Evolutionary conservation across 148 eudicot species (phyloP), one percentile per base, ranked within the genome.

Genomic region (Persicaria maculosa): DNA sequence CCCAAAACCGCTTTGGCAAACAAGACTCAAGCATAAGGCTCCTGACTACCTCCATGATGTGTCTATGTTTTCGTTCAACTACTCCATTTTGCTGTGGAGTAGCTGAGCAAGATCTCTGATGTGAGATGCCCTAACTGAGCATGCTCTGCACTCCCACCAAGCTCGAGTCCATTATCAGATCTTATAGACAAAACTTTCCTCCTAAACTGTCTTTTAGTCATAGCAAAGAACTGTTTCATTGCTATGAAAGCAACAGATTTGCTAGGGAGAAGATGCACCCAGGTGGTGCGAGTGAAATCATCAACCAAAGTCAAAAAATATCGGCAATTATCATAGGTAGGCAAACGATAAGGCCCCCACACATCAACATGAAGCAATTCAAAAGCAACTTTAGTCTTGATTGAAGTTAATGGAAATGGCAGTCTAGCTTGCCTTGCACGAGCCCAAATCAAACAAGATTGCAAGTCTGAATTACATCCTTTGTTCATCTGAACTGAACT

Each of bases 31-130:
- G 4, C 40, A 73, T 36, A 0, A 73, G 22, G 6, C 65, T 22
- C 20, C 20, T 2, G 15, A 50, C 36, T 14, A 19, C 40, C 4
- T 73, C 67, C 4, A 52, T 5, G 3, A 54, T 16, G 6, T 73
- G 75, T 4, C 65, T 20, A 17, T 55, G 55, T 43, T 73, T 53
- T 0, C 40, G 1, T 15, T 31, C 69, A n/a, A 14, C 52, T 2
- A 74, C 53, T 4, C 68, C 68, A 74, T 74, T 44, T 19, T 74
- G 17, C 0, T 57, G 50, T 0, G 50, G 68, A 4, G 68, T 74
- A 3, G 59, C 14, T 3, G 9, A 3, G 58, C 50, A 55, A 19
- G 50, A 58, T 0, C 68, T 17, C 9, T 74, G 40, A 74, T 74
- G 76, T 4, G 4, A 0, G 4, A 53, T 53, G 0, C 58, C 17